phyloP scores from a whole-genome alignment of 768 basidiomycete genomes.

The Psilocybe subaeruginosa region DNA sequence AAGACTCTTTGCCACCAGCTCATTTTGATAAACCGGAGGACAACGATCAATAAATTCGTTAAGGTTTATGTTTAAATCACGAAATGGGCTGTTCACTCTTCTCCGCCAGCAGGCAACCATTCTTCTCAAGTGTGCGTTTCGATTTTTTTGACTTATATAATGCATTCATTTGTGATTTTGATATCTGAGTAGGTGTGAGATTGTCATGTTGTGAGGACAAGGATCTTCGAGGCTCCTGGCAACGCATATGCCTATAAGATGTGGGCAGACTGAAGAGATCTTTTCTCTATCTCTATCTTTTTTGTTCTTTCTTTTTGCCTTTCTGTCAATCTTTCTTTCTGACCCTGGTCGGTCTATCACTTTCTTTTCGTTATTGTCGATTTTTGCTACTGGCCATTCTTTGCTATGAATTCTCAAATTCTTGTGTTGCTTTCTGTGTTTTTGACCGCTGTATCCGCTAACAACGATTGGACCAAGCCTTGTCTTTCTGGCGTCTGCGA shows the following conservation, averaged over 20 bases:
- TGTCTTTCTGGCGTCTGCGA: conserved; percentile 42
- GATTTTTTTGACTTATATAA: neutral
- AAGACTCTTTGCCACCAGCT: neutral
- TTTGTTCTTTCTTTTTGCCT: conserved; percentile 2
- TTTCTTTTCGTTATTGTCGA: conserved; percentile 5
- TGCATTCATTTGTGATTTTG: neutral
- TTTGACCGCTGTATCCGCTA: conserved; percentile 21
- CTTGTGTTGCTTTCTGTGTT: conserved; percentile 19
- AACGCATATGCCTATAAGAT: neutral
- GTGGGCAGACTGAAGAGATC: neutral
- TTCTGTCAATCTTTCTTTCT: neutral
- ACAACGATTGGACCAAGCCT: conserved; percentile 47
- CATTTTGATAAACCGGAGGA: neutral
- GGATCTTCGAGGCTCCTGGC: neutral
- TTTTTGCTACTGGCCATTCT: neutral
- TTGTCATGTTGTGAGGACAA: neutral
- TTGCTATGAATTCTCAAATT: conserved; percentile 8
- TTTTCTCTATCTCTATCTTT: conserved; percentile 1
- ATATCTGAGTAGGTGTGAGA: too few species aligned
- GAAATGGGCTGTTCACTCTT: neutral
- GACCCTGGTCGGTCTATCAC: conserved; percentile 19
- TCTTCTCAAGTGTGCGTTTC: neutral
- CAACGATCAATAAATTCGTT: neutral
- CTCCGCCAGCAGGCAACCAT: neutral
- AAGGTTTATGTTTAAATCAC: neutral